Evolutionary conservation across 140 eudicot species (phyloP).

Genomic region (Flaveria floridana): DNA sequence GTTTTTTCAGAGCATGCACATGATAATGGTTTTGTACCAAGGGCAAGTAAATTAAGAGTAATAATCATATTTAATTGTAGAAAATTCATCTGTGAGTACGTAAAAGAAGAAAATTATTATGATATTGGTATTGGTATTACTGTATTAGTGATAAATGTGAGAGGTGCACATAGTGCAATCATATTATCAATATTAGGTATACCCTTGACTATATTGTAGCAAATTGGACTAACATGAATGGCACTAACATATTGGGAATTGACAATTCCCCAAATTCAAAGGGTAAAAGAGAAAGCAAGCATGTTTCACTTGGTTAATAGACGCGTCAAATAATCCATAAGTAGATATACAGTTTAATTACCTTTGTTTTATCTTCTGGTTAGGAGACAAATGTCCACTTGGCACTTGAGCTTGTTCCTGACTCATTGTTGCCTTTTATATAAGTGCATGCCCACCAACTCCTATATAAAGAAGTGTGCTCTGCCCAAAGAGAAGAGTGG

Average conservation of each 20-base stretch:
- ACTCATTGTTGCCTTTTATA: slow-evolving; percentile 27
- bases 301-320: slow-evolving; percentile 17
- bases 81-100: neutral
- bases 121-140: slow-evolving; percentile 14
- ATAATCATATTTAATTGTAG: neutral
- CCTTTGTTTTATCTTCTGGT: slow-evolving; percentile 9
- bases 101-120: slow-evolving; percentile 3
- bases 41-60: neutral
- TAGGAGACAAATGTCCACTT: slow-evolving; percentile 37
- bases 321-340: neutral
- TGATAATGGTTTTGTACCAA: slow-evolving; percentile 2
- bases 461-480: slow-evolving; percentile 35
- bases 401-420: slow-evolving; percentile 32
- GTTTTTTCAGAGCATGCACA: neutral
- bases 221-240: slow-evolving; percentile 20
- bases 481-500: slow-evolving; percentile 33
- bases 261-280: slow-evolving; percentile 10
- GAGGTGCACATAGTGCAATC: slow-evolving; percentile 20
- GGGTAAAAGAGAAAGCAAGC: slow-evolving; percentile 4
- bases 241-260: slow-evolving; percentile 26
- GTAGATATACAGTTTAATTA: slow-evolving; percentile 11
- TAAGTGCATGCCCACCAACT: slow-evolving; percentile 26
- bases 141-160: slow-evolving; percentile 12
- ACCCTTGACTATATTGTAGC: slow-evolving; percentile 13
- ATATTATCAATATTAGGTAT: slow-evolving; percentile 31